Conservation (phyloP, 148 eudicot species). For the Silene uniflora region DNA sequence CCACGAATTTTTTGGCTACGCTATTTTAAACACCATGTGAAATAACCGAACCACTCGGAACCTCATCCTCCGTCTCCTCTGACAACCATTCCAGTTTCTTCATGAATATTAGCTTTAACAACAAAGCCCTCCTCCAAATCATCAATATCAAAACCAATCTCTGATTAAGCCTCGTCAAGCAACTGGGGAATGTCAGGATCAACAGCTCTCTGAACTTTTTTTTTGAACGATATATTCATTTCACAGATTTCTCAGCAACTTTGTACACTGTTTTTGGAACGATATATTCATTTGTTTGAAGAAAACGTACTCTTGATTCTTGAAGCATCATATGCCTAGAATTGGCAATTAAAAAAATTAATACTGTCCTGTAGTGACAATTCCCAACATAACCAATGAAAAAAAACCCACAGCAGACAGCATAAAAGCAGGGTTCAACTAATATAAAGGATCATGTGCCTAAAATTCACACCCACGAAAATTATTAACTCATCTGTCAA, state of each 20-base stretch:
- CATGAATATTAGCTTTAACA: constrained; percentile 60
- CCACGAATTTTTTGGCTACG: constrained; percentile 16
- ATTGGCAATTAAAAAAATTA: constrained; percentile 10
- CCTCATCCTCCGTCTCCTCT: constrained; percentile 25
- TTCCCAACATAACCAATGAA: neutral
- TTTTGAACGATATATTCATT: too few relatives aligned
- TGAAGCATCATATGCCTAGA: constrained; percentile 92
- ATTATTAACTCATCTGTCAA: too few relatives aligned
- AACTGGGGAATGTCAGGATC: constrained; percentile 77
- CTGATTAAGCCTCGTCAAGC: constrained; percentile 70
- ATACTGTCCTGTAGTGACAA: neutral
- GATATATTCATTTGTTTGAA: constrained; percentile 34
- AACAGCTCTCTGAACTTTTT: constrained; percentile 65
- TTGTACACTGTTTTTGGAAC: constrained; percentile 48
- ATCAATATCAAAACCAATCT: constrained; percentile 73
- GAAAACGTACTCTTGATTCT: constrained; percentile 52
- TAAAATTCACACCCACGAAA: too few relatives aligned
- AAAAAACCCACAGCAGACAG: neutral
- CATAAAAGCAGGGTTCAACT: too few relatives aligned
- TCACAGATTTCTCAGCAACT: constrained; percentile 67
- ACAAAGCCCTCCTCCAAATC: constrained; percentile 95
- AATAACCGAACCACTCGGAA: constrained; percentile 20
- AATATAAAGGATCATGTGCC: neutral
- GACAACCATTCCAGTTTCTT: constrained; percentile 33
- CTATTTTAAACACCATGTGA: constrained; percentile 14